Base-by-base conservation (phyloP, 371 early-diverging fungal genomes). In the Mucor sp. region DNA sequence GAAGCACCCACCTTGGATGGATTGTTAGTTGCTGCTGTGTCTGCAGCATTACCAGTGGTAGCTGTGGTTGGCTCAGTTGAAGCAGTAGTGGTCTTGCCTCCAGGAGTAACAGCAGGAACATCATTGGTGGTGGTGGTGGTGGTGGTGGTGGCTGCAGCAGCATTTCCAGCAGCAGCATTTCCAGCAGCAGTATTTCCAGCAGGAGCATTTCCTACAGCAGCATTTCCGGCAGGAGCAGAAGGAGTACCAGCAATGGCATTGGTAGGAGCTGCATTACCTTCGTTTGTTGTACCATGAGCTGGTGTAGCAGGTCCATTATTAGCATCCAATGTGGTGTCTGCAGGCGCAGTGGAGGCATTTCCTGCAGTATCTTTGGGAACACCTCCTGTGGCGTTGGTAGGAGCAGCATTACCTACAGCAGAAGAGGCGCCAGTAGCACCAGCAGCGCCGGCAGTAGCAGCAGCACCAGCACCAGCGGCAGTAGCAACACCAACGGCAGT, bases 221-320 rank as follows among this genome's bases (percentile, higher is more conserved):
- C 61, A 44, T 41, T 44, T 21, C 44, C 41, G 27, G 47, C 61
- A 44, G 41, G 35, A 44, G 32, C 27, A 9, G 19, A 12, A 43
- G 57, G 44, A 44, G 39, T 64, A 57, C 33, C 25, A 9, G 56
- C 19, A 37, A 56, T 30, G 17, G 53, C 53, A 25, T 43, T 65
- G 9, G 30, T 47, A 44, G 57, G 23, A 4, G 65, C 47, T 11
- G 44, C 58, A 27, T 37, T 63, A 23, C 23, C 56, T 6, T 56
- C 53, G 17, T 57, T 58, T 44, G 57, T 12, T 8, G 65, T 21
- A 6, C 17, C 58, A 27, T 37, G 55, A 43, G 5, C 60, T 8
- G 60, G 25, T 15, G 33, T 60, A 15, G 60, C 47, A 30, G 60
- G 50, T 4, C 50, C 50, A 50, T 50, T 50, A 3, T 50, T 50